These are phyloP conservation scores for Artomyces pyxidatus DNA, from an alignment of 768 basidiomycete species.

Conservation along the genomic window DNA sequence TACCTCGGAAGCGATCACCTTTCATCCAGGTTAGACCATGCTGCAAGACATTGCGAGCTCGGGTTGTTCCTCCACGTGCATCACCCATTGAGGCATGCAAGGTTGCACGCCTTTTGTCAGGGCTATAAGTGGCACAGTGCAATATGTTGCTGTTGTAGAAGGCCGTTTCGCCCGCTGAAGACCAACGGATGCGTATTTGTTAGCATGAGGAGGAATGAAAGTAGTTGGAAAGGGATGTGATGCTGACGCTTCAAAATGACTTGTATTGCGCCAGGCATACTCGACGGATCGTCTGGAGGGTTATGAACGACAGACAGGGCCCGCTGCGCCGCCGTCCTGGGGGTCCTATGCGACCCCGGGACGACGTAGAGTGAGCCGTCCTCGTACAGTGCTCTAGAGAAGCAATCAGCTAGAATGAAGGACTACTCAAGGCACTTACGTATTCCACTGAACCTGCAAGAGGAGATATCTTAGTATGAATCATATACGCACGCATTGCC, in stretches of 20 bases:
- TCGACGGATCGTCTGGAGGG: constrained; percentile 48
- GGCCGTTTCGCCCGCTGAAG: constrained; percentile 60
- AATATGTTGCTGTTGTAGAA: constrained; percentile 79
- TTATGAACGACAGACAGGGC: constrained; percentile 40
- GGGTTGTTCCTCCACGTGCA: constrained; percentile 46
- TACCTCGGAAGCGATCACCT: constrained; percentile 35
- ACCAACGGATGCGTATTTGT: not conserved
- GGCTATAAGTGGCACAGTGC: constrained; percentile 61
- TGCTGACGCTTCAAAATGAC: constrained; percentile 46
- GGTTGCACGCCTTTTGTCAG: constrained; percentile 44
- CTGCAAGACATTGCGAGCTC: constrained; percentile 69
- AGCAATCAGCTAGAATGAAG: not conserved
- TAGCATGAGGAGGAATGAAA: not conserved
- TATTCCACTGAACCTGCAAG: constrained; percentile 71
- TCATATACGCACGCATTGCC: too few relatives aligned
- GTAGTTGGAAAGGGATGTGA: not conserved
- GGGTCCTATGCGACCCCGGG: constrained; percentile 53
- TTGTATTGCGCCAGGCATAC: constrained; percentile 62
- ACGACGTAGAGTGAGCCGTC: constrained; percentile 68
- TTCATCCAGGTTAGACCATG: constrained; percentile 71
- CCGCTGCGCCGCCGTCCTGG: constrained; percentile 53
- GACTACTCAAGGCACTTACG: constrained; percentile 35
- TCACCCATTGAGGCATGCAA: constrained; percentile 66
- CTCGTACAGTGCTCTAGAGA: constrained; percentile 49
- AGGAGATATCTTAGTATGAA: too few relatives aligned